Conservation (phyloP, 371 early-diverging fungal genomes). For the Phascolomyces articulosus region DNA sequence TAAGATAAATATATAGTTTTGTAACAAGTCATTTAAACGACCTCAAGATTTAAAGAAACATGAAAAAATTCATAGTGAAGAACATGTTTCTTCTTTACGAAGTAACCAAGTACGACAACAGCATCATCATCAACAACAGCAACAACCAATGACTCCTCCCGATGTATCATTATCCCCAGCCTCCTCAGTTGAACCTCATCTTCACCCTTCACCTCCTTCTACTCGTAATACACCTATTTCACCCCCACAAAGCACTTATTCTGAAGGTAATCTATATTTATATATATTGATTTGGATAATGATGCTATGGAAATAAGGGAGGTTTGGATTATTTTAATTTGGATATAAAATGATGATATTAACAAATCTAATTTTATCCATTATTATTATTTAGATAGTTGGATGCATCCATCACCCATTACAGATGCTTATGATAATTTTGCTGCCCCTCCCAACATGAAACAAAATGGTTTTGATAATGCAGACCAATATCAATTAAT, state of each 20-base stretch:
- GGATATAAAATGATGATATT: not conserved
- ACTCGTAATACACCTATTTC: slow-evolving; percentile 19
- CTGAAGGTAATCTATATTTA: slow-evolving; percentile 14
- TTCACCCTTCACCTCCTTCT: slow-evolving; percentile 12
- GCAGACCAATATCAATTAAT: slow-evolving; percentile 18
- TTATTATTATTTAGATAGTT: slow-evolving; percentile 9
- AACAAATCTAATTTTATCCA: too few species aligned
- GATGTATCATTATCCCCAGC: slow-evolving; percentile 14
- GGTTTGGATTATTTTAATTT: not conserved
- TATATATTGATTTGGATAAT: too few species aligned
- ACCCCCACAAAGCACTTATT: slow-evolving; percentile 35
- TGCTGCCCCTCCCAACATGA: slow-evolving; percentile 12
- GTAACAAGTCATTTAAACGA: slow-evolving; percentile 83
- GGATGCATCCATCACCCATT: slow-evolving; percentile 24
- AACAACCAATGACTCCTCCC: slow-evolving; percentile 22
- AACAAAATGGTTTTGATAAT: slow-evolving; percentile 6
- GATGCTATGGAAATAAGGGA: not conserved
- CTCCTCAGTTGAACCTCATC: slow-evolving; percentile 13
- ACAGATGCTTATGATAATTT: slow-evolving; percentile 33
- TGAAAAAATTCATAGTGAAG: slow-evolving; percentile 78
- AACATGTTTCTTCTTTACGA: slow-evolving; percentile 16
- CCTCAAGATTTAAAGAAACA: slow-evolving; percentile 92
- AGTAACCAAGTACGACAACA: slow-evolving; percentile 2
- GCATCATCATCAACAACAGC: slow-evolving; percentile 9
- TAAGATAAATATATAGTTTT: slow-evolving; percentile 41